Evolutionary conservation across 176 grass and related monocot species (phyloP).

Genomic region (Triticum timopheevii): DNA sequence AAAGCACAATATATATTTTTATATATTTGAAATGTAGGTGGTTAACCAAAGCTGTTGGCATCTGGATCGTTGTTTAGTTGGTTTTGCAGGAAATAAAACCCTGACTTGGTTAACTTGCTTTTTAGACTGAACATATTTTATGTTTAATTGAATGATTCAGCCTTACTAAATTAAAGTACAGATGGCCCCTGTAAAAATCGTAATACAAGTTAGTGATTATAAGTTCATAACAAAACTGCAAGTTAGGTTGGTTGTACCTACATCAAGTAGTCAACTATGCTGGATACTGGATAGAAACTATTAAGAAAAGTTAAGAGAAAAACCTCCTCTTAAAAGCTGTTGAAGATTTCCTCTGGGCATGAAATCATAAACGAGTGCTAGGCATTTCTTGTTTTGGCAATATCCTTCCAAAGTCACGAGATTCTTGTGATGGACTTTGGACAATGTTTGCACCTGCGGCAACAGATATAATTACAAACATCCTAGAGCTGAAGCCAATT

Average conservation of each 20-base stretch:
- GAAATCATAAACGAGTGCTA: too few relatives aligned
- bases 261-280: background rate
- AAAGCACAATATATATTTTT: background rate
- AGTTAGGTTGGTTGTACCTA: background rate
- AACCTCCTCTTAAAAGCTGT: too few relatives aligned
- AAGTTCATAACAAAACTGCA: too few relatives aligned
- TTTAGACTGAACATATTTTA: too few relatives aligned
- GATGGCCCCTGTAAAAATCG: too few relatives aligned
- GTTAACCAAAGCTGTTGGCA: background rate
- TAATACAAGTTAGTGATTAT: too few relatives aligned
- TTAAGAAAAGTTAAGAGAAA: too few relatives aligned
- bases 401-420: constrained; percentile 38
- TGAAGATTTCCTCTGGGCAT: too few relatives aligned
- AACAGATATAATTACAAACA: background rate
- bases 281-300: background rate
- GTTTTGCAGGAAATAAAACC: too few relatives aligned
- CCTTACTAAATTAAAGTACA: background rate
- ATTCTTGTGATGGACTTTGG: constrained; percentile 42
- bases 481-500: background rate
- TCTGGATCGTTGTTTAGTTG: background rate
- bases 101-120: too few relatives aligned
- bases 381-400: constrained; percentile 25
- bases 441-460: constrained; percentile 18
- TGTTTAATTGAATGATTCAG: background rate
- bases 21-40: background rate